Evolutionary conservation across 371 early-diverging fungal genomes (phyloP).

Genomic region (Pancytospora epiphaga): DNA sequence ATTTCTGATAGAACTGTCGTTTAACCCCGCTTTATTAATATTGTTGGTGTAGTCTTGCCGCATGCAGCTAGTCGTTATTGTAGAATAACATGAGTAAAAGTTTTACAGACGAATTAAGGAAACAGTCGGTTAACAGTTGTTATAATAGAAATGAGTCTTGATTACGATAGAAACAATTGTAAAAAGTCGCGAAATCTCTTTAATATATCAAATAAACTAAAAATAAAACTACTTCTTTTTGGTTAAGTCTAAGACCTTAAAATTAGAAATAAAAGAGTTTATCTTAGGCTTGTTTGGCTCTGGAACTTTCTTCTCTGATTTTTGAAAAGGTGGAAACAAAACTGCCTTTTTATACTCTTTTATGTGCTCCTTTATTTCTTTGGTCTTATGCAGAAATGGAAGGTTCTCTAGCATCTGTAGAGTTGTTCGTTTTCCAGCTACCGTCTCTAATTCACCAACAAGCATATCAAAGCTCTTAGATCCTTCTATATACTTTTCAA

Average conservation of each 20-base stretch:
- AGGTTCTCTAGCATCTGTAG: slow-evolving; percentile 46
- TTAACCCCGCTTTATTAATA: too few relatives aligned
- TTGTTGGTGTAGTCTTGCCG: too few relatives aligned
- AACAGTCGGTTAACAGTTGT: too few relatives aligned
- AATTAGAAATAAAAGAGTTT: not conserved
- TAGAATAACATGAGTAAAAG: too few relatives aligned
- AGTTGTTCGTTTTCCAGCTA: slow-evolving; percentile 13
- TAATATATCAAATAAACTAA: too few relatives aligned
- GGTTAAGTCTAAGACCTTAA: not conserved
- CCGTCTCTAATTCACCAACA: slow-evolving; percentile 13
- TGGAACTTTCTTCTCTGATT: not conserved
- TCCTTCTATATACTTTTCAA: slow-evolving; percentile 33
- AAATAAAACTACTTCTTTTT: not conserved
- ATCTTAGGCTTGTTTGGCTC: not conserved
- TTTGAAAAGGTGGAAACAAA: slow-evolving; percentile 49
- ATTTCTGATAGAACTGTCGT: too few relatives aligned
- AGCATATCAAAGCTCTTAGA: slow-evolving; percentile 1
- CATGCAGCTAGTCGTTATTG: too few relatives aligned
- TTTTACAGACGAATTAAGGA: too few relatives aligned
- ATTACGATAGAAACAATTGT: too few relatives aligned
- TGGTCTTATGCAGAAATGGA: slow-evolving; percentile 26
- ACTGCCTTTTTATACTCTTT: slow-evolving; percentile 38
- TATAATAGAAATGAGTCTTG: too few relatives aligned
- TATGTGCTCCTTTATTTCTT: slow-evolving; percentile 35
- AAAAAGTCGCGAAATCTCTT: too few relatives aligned